Percentiles rank a stretch among this genome's conserved stretches.
Evolutionary conservation across 768 basidiomycete genomes (phyloP).

Genomic region (Tylopilus cervinicoccineus): DNA sequence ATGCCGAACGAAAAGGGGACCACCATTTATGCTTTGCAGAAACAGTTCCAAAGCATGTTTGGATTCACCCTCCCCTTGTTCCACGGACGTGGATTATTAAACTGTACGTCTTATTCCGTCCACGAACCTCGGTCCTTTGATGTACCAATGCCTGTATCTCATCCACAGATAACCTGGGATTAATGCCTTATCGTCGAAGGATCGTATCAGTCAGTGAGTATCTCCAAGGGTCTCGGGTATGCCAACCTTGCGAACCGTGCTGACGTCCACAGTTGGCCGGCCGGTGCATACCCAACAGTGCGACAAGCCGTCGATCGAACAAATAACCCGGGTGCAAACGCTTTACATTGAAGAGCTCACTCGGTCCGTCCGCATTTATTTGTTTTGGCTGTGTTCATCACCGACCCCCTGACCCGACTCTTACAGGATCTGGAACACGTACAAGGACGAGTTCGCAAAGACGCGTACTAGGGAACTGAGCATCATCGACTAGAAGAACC

Average conservation of each 20-base stretch:
- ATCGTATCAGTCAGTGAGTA: slow-evolving; percentile 96
- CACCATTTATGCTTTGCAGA: slow-evolving; percentile 79
- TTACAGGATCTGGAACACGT: slow-evolving; percentile 88
- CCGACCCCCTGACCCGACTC: slow-evolving; percentile 3
- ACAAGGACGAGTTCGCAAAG: slow-evolving; percentile 92
- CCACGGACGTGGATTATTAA: slow-evolving; percentile 91
- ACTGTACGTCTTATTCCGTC: slow-evolving; percentile 62
- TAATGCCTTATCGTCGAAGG: slow-evolving; percentile 92
- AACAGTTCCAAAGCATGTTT: slow-evolving; percentile 86
- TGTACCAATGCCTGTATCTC: not conserved
- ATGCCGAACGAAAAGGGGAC: slow-evolving; percentile 96
- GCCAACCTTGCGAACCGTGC: not conserved
- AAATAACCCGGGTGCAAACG: slow-evolving; percentile 73
- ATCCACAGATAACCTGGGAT: slow-evolving; percentile 72
- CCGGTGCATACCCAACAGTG: slow-evolving; percentile 78
- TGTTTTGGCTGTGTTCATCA: not conserved
- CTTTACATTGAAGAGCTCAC: slow-evolving; percentile 91
- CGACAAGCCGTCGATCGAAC: slow-evolving; percentile 79
- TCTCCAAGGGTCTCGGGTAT: not conserved
- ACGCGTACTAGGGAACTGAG: slow-evolving; percentile 72
- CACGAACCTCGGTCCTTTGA: not conserved
- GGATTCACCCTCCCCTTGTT: slow-evolving; percentile 98
- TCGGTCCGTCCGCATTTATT: slow-evolving; percentile 48
- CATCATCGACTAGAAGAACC: slow-evolving; percentile 58
- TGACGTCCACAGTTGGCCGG: slow-evolving; percentile 61